These are phyloP conservation scores for Neopestalotiopsis sp. DNA, from an alignment of 2,329 filamentous ascomycete genomes.

Conservation along the genomic window DNA sequence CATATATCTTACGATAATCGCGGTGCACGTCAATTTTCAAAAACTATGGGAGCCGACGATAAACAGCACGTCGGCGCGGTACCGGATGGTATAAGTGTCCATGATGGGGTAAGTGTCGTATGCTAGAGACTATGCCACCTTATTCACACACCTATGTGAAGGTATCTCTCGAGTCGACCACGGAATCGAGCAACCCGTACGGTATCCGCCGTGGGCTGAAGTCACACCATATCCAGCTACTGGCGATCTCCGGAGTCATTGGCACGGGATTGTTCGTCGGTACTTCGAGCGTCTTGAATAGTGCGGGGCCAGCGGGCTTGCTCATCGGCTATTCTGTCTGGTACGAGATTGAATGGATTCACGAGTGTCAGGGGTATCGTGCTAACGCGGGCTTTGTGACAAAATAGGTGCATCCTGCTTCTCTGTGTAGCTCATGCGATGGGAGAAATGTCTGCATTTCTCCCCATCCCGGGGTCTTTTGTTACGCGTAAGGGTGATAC, in stretches of 20 bases:
- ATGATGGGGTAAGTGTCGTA: neutral
- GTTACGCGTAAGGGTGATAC: slow-evolving; percentile 48
- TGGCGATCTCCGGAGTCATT: slow-evolving; percentile 23
- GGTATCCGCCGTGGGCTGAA: neutral
- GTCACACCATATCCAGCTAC: slow-evolving; percentile 18
- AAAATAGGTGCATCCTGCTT: slow-evolving; percentile 31
- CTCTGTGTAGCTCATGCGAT: slow-evolving; percentile 34
- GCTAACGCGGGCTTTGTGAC: slow-evolving; percentile 40
- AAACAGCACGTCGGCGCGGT: neutral
- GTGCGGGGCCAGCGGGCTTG: neutral
- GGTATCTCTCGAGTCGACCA: neutral
- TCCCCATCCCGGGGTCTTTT: slow-evolving; percentile 50
- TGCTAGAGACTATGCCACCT: neutral
- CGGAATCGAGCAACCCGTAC: neutral
- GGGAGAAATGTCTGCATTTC: slow-evolving; percentile 55
- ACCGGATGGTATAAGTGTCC: neutral
- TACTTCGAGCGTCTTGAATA: neutral
- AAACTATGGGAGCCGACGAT: neutral
- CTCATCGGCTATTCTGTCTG: neutral
- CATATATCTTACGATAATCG: neutral
- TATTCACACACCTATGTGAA: neutral
- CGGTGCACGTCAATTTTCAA: neutral
- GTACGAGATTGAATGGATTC: slow-evolving; percentile 26
- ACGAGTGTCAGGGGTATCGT: slow-evolving; percentile 35
- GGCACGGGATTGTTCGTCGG: slow-evolving; percentile 16